These are phyloP conservation scores for Paratinospora sagittata DNA, from an alignment of 164 flowering plant genomes.

Conservation along the genomic window DNA sequence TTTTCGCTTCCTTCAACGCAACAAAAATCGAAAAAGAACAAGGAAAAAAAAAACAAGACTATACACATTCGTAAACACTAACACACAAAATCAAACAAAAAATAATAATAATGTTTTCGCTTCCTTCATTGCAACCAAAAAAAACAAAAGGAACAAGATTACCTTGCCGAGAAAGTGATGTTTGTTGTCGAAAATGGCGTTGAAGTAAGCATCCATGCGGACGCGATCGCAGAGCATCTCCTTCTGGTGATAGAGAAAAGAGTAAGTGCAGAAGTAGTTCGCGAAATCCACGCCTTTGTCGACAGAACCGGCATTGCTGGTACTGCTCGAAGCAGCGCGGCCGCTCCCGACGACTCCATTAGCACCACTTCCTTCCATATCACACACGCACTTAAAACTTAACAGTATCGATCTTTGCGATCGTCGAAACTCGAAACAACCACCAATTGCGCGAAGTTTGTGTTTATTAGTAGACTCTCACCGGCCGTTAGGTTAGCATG, in stretches of 20 bases:
- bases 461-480: no score
- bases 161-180: constrained; percentile 83
- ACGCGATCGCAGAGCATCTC: constrained; percentile 96
- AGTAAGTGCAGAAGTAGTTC: constrained; percentile 93
- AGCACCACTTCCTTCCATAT: constrained; percentile 36
- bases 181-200: constrained; percentile 70
- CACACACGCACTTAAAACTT: no score
- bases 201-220: constrained; percentile 93
- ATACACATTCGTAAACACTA: no score
- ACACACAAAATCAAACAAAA: no score
- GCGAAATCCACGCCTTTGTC: constrained; percentile 95
- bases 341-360: constrained; percentile 31
- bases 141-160: neutral
- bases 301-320: constrained; percentile 30
- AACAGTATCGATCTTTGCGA: no score
- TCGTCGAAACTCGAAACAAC: no score
- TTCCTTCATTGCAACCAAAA: neutral
- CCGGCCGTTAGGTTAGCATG: no score
- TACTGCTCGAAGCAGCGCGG: constrained; percentile 17
- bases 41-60: no score
- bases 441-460: no score
- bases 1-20: no score
- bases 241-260: constrained; percentile 93
- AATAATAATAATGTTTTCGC: neutral
- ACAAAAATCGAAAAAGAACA: no score